These are phyloP conservation scores for Colletotrichum sp. DNA, from an alignment of 2,329 filamentous ascomycete genomes.

Conservation along the genomic window DNA sequence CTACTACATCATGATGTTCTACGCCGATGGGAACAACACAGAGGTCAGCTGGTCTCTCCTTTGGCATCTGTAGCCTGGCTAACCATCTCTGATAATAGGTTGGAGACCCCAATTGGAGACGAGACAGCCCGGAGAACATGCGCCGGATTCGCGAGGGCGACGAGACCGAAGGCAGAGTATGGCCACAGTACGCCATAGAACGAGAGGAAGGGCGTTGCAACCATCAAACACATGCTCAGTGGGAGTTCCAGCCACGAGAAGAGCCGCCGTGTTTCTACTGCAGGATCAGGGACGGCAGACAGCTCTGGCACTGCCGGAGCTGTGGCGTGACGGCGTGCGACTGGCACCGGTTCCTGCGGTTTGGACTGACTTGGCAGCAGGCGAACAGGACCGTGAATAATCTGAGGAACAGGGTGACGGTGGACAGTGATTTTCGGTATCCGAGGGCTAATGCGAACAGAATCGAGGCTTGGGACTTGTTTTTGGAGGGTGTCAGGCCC, in stretches of 20 bases:
- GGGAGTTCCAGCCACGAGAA: not conserved
- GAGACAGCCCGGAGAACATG: not conserved
- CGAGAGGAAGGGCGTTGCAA: not conserved
- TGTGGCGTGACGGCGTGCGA: not conserved
- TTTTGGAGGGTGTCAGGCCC: not conserved
- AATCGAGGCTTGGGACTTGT: not conserved
- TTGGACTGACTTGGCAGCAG: not conserved
- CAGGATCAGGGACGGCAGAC: not conserved
- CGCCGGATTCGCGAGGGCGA: not conserved
- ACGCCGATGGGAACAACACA: not conserved
- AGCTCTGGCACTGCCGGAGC: not conserved
- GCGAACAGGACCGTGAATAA: not conserved
- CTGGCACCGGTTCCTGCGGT: not conserved
- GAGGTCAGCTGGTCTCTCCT: not conserved
- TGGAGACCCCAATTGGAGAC: not conserved
- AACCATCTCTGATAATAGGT: not conserved
- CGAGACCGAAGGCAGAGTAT: not conserved
- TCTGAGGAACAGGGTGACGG: not conserved
- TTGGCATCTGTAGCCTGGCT: not conserved
- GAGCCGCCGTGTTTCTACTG: not conserved
- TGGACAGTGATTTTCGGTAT: not conserved
- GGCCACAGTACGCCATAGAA: not conserved
- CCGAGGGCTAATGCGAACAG: not conserved
- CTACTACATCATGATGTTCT: conserved; percentile 5
- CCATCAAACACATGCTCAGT: not conserved